Evolutionary conservation across 1,284 basidiomycete genomes (phyloP), one percentile per base, ranked within the genome.

Genomic region (Melampsora larici-populina): DNA sequence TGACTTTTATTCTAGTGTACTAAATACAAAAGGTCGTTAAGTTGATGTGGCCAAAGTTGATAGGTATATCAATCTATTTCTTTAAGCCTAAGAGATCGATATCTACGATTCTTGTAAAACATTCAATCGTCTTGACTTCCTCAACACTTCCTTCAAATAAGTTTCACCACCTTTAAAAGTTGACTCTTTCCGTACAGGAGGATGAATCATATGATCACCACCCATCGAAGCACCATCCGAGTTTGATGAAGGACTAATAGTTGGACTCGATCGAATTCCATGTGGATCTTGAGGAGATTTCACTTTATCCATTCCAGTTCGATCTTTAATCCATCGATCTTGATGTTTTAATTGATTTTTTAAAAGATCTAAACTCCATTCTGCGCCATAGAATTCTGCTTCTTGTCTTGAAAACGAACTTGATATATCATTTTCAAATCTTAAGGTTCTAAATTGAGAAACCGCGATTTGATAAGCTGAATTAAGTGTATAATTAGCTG

Each of bases 361-460:
- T 6, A 64, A 21, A 31, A 64, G 33, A 64, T 64, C 62, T 13
- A 18, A 29, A 64, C 62, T 64, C 62, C 26, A 31, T 29, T 31
- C 8, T 11, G 29, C 21, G 24, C 33, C 36, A 33, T 64, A 70
- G 33, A 69, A 78, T 63, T 78, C 75, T 0, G 68, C 75, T 63
- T 78, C 75, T 65, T 78, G 75, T 55, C 75, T 46, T 3, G 67
- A 67, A 49, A 78, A 78, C 40, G 49, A 69, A 18, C 36, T 46
- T 31, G 55, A 43, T 26, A 78, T 70, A 13, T 78, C 36, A 13
- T 70, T 31, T 49, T 78, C 75, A 31, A 78, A 78, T 26, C 68
- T 36, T 26, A 78, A 31, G 7, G 75, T 78, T 33, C 75, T 24
- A 49, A 78, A 78, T 62, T 78, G 66, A 63, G 65, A 69, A 21